These are phyloP conservation scores for Penicillium griseofulvum DNA, from an alignment of 2,329 filamentous ascomycete genomes.

Conservation along the genomic window DNA sequence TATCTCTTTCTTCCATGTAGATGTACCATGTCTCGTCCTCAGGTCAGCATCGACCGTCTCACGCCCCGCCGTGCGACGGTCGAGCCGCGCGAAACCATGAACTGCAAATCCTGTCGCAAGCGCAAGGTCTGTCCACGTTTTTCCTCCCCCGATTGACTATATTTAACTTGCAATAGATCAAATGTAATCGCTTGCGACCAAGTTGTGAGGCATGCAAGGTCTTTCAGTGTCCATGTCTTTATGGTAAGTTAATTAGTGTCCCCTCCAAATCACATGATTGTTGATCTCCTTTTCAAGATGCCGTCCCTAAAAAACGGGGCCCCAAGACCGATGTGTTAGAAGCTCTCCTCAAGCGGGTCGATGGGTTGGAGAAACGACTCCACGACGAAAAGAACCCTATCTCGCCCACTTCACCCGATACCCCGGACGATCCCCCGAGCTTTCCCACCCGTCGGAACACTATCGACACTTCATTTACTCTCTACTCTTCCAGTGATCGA, in stretches of 20 bases:
- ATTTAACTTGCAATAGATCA: constrained; percentile 61
- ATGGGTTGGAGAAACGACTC: constrained; percentile 76
- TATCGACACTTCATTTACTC: constrained; percentile 18
- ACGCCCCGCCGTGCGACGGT: constrained; percentile 67
- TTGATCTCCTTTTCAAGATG: constrained; percentile 53
- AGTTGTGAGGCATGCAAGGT: constrained; percentile 87
- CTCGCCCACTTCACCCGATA: constrained; percentile 44
- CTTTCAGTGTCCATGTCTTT: constrained; percentile 83
- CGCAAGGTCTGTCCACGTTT: constrained; percentile 64
- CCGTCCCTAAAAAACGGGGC: constrained; percentile 82
- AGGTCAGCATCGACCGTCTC: constrained; percentile 77
- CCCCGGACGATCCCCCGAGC: constrained; percentile 16
- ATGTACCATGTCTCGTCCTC: constrained; percentile 63
- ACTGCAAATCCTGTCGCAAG: constrained; percentile 91
- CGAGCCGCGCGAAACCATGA: constrained; percentile 86
- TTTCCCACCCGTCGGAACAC: constrained; percentile 20
- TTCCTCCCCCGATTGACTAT: not conserved
- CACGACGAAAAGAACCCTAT: constrained; percentile 61
- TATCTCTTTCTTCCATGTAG: constrained; percentile 13
- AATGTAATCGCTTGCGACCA: constrained; percentile 81
- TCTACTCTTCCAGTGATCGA: constrained; percentile 16
- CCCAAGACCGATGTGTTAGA: constrained; percentile 89
- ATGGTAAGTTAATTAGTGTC: constrained; percentile 60
- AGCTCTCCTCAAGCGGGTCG: constrained; percentile 77
- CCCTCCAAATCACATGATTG: constrained; percentile 35